Conservation (phyloP, 2,329 filamentous ascomycete species). For the Sarocladium kiliense region DNA sequence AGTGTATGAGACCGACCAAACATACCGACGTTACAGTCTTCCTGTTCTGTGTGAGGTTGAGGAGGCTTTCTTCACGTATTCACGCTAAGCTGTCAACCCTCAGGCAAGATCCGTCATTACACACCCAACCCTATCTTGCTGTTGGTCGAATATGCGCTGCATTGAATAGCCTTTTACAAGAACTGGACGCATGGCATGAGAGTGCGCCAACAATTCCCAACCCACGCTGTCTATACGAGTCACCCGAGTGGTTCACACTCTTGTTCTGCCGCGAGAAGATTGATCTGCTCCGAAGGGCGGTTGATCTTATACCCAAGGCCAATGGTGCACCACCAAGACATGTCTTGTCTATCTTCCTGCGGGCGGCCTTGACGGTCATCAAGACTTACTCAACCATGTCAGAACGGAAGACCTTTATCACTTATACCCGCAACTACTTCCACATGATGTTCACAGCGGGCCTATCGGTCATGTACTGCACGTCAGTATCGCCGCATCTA, state of each 20-base stretch:
- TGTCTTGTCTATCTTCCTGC: slow-evolving; percentile 26
- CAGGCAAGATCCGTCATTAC: neutral
- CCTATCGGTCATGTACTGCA: slow-evolving; percentile 28
- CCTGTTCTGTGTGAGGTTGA: slow-evolving; percentile 29
- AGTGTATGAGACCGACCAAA: too few species aligned
- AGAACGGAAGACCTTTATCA: slow-evolving; percentile 29
- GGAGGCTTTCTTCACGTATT: slow-evolving; percentile 34
- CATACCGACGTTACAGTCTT: slow-evolving; percentile 30
- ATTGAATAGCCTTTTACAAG: neutral
- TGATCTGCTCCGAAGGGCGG: slow-evolving; percentile 32
- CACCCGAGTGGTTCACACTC: slow-evolving; percentile 38
- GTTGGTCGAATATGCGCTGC: neutral
- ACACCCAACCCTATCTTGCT: neutral
- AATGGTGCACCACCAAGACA: slow-evolving; percentile 26
- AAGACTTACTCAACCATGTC: slow-evolving; percentile 29
- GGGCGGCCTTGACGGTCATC: slow-evolving; percentile 31
- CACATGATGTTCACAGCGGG: slow-evolving; percentile 42
- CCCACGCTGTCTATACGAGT: slow-evolving; percentile 35
- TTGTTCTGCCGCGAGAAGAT: slow-evolving; percentile 34
- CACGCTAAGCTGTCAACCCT: slow-evolving; percentile 22
- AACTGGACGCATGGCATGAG: slow-evolving; percentile 24
- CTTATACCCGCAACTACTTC: slow-evolving; percentile 42
- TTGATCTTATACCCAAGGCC: slow-evolving; percentile 31
- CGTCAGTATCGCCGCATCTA: neutral
- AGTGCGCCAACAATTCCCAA: slow-evolving; percentile 24